Base-by-base conservation (phyloP, 2,329 filamentous ascomycete genomes). In the Didymella pinodella region DNA sequence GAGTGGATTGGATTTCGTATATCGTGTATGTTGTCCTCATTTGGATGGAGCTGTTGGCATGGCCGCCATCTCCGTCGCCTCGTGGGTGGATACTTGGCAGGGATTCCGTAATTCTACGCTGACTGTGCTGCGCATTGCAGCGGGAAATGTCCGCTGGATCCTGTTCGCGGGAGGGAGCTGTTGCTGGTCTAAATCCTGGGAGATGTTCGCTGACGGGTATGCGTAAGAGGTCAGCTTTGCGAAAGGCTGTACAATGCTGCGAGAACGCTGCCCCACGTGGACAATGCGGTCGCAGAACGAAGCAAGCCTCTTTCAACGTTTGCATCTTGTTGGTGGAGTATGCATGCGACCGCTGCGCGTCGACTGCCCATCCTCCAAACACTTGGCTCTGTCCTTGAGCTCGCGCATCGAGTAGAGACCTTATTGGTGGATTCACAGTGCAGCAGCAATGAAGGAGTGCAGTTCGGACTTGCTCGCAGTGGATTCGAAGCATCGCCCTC, bases 111-210 rank as follows among this genome's bases (percentile, higher is more conserved):
- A 31, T 45, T 58, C 49, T 54, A 41, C 40, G 38, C 56, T 58
- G 38, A 54, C 49, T 58, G 56, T 58, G 40, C 45, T 46, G 49
- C 49, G 40, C 50, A 26, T 32, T 54, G 56, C 45, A 53, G 49
- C 26, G 26, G 25, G 1, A 53, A 46, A 54, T 45, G 18, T 54
- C 50, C 50, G 49, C 25, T 8, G 10, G n/a, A 41, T 53, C 38
- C 25, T 48, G 18, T 48, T 28, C 51, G 26, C 18, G 34, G 20
- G 29, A 36, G 11, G 18, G 20, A 29, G n/a, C 48, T 49, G 36
- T 49, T 16, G 25, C 20, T 1, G 18, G 38, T 29, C 29, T 40
- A 14, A n/a, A 45, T 36, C 32, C 34, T 43, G 48, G 26, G 20
- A 57, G 29, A 12, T 18, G n/a, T 40, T 29, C 31, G 48, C 55